Conservation (phyloP, 2,329 filamentous ascomycete species). For the Chalara sp. region DNA sequence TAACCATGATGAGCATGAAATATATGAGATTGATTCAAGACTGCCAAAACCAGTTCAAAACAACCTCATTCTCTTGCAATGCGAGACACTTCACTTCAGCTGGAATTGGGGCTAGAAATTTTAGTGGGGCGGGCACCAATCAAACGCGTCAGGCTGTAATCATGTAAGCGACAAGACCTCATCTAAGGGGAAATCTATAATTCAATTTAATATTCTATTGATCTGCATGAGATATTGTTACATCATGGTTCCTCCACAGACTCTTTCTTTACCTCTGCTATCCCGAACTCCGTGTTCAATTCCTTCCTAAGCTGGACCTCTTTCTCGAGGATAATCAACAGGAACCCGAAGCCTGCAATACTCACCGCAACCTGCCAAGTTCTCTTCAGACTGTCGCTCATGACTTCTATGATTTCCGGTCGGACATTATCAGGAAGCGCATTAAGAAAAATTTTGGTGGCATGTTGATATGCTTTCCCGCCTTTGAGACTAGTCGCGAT, state of each 20-base stretch:
- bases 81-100: too few species aligned
- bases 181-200: too few species aligned
- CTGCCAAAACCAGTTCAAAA: too few species aligned
- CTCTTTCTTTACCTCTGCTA: background rate
- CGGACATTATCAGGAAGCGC: background rate
- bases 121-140: too few species aligned
- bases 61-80: too few species aligned
- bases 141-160: too few species aligned
- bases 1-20: background rate
- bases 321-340: slow-evolving; percentile 4
- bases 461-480: slow-evolving; percentile 5
- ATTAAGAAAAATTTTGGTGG: background rate
- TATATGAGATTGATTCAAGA: too few species aligned
- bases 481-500: background rate
- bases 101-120: too few species aligned
- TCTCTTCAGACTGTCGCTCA: background rate
- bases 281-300: slow-evolving; percentile 5
- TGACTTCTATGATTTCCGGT: background rate
- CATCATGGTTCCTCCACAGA: too few species aligned
- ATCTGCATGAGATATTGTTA: too few species aligned
- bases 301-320: slow-evolving; percentile 3
- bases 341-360: slow-evolving; percentile 3
- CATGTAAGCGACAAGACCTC: too few species aligned
- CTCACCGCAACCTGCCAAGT: slow-evolving; percentile 5
- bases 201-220: too few species aligned